A percentile compares a stretch with the other conserved stretches of the same genome.
Conservation (phyloP, 225 moss, liverwort and hornwort species). For the Takakia lepidozioides region DNA sequence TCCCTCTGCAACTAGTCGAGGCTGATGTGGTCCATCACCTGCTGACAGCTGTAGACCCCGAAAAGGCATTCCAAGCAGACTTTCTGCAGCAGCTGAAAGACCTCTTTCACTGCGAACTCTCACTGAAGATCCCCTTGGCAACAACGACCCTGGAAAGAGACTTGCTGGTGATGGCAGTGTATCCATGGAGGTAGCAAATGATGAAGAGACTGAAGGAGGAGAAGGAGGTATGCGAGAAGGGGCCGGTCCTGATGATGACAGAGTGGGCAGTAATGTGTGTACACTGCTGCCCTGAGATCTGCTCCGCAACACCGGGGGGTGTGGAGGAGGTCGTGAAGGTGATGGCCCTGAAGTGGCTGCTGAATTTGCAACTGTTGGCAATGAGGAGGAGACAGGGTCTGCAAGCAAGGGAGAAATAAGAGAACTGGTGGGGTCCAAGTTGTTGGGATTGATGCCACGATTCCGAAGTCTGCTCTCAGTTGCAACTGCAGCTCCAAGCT, state of each 20-base stretch:
- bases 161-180: conserved; percentile 47
- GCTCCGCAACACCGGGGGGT: conserved; percentile 58
- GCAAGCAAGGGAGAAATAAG: conserved; percentile 24
- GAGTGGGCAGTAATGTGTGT: conserved; percentile 41
- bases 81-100: conserved; percentile 59
- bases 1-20: conserved; percentile 69
- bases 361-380: conserved; percentile 31
- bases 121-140: conserved; percentile 59
- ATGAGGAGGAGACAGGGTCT: conserved; percentile 22
- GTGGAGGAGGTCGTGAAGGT: conserved; percentile 66
- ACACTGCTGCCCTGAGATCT: conserved; percentile 50
- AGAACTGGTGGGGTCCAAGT: conserved; percentile 28
- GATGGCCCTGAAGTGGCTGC: conserved; percentile 36
- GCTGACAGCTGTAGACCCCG: conserved; percentile 62
- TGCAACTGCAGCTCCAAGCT: conserved; percentile 26
- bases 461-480: conserved; percentile 42
- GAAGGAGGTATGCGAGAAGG: conserved; percentile 60
- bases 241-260: conserved; percentile 56
- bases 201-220: conserved; percentile 38
- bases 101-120: conserved; percentile 51
- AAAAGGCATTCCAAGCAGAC: conserved; percentile 64
- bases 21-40: conserved; percentile 63
- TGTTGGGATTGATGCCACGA: conserved; percentile 36
- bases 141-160: conserved; percentile 56
- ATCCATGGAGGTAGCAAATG: conserved; percentile 55